These are phyloP conservation scores for Alloascoidea hylecoeti DNA, from an alignment of 805 yeast species.

Conservation along the genomic window DNA sequence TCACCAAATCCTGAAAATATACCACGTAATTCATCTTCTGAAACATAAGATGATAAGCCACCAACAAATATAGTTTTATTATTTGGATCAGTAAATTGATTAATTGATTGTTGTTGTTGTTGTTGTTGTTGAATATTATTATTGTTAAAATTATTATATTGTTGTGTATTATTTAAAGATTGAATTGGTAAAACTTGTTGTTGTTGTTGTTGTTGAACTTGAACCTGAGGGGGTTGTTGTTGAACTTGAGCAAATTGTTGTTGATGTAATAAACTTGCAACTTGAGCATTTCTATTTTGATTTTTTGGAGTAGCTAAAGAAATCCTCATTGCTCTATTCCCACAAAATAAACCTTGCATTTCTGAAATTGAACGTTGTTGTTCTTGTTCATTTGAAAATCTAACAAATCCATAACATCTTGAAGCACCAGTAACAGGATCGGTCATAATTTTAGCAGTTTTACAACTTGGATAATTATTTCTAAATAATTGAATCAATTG, in stretches of 20 bases:
- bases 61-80: constrained; percentile 74
- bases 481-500: constrained; percentile 63
- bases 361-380: constrained; percentile 53
- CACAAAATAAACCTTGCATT: constrained; percentile 73
- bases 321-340: constrained; percentile 63
- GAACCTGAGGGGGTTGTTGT: constrained; percentile 4
- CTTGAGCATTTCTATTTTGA: no score
- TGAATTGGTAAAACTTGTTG: constrained; percentile 3
- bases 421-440: constrained; percentile 70
- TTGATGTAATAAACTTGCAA: constrained; percentile 3
- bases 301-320: constrained; percentile 70
- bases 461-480: constrained; percentile 47
- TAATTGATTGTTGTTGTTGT: no score
- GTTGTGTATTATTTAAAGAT: constrained; percentile 2
- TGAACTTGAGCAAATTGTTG: constrained; percentile 7
- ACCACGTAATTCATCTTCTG: constrained; percentile 44
- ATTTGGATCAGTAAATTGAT: constrained; percentile 33
- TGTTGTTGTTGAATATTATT: no score
- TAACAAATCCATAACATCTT: constrained; percentile 69
- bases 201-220: constrained; percentile 6
- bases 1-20: constrained; percentile 65
- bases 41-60: constrained; percentile 50
- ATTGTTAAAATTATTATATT: not conserved
- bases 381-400: constrained; percentile 59
- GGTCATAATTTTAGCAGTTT: constrained; percentile 76